Evolutionary conservation across 192 early-diverging fungal genomes (phyloP), one percentile per base, ranked within the genome.

Genomic region (Umbelopsis ramanniana): DNA sequence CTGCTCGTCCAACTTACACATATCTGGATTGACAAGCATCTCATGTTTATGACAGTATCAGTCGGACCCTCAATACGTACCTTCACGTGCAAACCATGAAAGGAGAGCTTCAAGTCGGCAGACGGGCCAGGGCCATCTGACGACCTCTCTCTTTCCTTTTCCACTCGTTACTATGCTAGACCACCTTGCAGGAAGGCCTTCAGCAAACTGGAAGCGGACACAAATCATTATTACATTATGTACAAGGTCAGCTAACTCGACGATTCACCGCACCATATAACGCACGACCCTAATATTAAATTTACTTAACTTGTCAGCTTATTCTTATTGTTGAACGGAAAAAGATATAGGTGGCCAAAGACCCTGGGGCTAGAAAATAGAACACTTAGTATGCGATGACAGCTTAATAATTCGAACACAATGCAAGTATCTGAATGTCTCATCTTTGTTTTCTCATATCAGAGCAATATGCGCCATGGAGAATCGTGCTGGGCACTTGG

Each of bases 121-220:
- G 57, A 17, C 26, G 5, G 4, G 3, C 35, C 57, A 63, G 14
- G 57, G 33, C 57, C 57, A 63, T 63, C 57, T 63, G 57, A 63
- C 57, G 26, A 5, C 26, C 14, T 63, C 22, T 66, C 15, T 68
- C 37, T 68, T 43, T 15, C 67, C 17, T 24, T 29, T n/a, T 33
- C 38, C 46, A 17, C 29, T 52, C 24, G 38, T 46, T 63, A 52
- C 40, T 29, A 98, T 98, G 95, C 81, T 98, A 35, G 97, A 97
- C 74, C 95, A 98, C 77, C 84, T 95, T 11, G 82, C 94, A 23
- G 97, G 97, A 7, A 93, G 90, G 67, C 97, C 97, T 19, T 96
- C 95, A 23, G 84, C 94, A 11, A 93, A 89, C 63, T 90, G 90
- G 83, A 93, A 96, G 75, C 90, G 96, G 46, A 74, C 84, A 54